Percentiles rank a stretch among this genome's conserved stretches.
phyloP scores from a whole-genome alignment of 331 rosid species.

The Erythrophleum ivorense region DNA sequence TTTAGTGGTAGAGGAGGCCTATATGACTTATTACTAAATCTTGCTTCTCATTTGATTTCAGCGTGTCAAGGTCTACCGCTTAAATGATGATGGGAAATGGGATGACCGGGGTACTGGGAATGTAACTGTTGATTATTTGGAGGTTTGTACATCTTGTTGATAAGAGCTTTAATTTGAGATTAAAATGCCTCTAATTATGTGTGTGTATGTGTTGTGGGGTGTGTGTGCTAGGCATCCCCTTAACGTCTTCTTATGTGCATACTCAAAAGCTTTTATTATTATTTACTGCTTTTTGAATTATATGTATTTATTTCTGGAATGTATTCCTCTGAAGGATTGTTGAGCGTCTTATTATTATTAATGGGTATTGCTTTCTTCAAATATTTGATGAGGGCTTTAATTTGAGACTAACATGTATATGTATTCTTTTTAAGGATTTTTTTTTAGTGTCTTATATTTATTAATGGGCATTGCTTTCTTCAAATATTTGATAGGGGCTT shows the following conservation, averaged over 20 bases:
- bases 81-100: constrained; percentile 91
- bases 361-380: constrained; percentile 17
- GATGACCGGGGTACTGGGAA: constrained; percentile 98
- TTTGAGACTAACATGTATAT: no score
- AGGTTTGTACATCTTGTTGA: constrained; percentile 59
- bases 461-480: no score
- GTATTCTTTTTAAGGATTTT: no score
- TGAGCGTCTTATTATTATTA: no score
- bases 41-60: constrained; percentile 46
- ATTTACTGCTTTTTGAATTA: not conserved
- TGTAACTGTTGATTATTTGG: constrained; percentile 83
- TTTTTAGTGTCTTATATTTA: no score
- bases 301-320: not conserved
- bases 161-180: not conserved
- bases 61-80: constrained; percentile 97
- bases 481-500: not conserved
- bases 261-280: not conserved
- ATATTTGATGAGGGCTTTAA: not conserved
- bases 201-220: no score
- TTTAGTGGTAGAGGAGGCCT: constrained; percentile 2
- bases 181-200: not conserved
- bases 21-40: constrained; percentile 11
- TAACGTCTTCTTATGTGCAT: constrained; percentile 3
- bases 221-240: not conserved
- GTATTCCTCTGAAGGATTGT: not conserved